phyloP scores from a whole-genome alignment of 495 filamentous ascomycete genomes.

The Hypoxylon cercidicola region DNA sequence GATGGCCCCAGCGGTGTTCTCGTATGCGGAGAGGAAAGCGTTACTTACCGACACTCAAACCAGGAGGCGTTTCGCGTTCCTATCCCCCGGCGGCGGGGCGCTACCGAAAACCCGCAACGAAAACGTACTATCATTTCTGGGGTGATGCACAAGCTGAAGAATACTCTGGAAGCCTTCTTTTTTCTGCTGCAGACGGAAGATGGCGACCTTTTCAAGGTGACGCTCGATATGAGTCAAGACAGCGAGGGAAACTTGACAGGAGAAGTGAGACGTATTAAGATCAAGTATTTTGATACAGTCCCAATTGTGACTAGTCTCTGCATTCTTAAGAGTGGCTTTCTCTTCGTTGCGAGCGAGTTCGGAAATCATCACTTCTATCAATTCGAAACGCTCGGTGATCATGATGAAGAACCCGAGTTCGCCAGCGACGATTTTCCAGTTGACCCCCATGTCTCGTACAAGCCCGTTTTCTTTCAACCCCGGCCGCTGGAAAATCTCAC shows the following conservation, averaged over 20 bases:
- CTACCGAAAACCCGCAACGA: slow-evolving; percentile 90
- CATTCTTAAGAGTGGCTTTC: slow-evolving; percentile 94
- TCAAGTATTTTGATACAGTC: slow-evolving; percentile 98
- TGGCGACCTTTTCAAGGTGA: slow-evolving; percentile 97
- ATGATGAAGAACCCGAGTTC: slow-evolving; percentile 87
- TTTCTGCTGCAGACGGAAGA: slow-evolving; percentile 96
- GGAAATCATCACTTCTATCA: slow-evolving; percentile 97
- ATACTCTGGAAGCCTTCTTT: slow-evolving; percentile 83
- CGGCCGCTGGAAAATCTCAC: slow-evolving; percentile 82
- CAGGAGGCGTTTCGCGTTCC: slow-evolving; percentile 88
- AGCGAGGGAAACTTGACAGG: slow-evolving; percentile 78
- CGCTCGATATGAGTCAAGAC: slow-evolving; percentile 88
- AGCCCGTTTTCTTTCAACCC: slow-evolving; percentile 84
- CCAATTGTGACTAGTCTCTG: slow-evolving; percentile 85
- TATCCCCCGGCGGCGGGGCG: slow-evolving; percentile 84
- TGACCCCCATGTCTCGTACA: slow-evolving; percentile 73
- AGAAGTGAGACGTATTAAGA: slow-evolving; percentile 83
- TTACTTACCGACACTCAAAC: slow-evolving; percentile 94
- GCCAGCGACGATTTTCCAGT: slow-evolving; percentile 83
- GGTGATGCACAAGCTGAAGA: slow-evolving; percentile 95
- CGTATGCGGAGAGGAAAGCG: slow-evolving; percentile 92
- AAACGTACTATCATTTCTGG: slow-evolving; percentile 87
- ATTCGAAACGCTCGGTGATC: slow-evolving; percentile 97
- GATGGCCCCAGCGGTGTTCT: slow-evolving; percentile 95
- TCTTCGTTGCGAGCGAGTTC: slow-evolving; percentile 91